A percentile compares a stretch with the other conserved stretches of the same genome.
Evolutionary conservation across 2,329 filamentous ascomycete genomes (phyloP).

Genomic region (Hypoxylon sp.): DNA sequence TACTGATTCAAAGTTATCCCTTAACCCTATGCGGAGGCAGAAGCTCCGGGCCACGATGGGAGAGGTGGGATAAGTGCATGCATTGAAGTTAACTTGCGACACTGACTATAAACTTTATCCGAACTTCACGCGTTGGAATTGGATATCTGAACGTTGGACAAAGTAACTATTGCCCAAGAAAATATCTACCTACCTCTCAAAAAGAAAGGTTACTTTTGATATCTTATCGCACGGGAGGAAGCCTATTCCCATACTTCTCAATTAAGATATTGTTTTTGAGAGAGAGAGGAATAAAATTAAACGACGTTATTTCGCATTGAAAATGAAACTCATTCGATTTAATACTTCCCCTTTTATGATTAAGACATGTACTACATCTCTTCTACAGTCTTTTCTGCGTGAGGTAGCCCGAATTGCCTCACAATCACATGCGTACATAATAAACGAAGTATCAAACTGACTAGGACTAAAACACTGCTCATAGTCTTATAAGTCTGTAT

Average conservation of each 20-base stretch:
- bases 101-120: conserved; percentile 38
- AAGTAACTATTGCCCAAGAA: conserved; percentile 6
- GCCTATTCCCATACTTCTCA: background rate
- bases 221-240: background rate
- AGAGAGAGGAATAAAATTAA: background rate
- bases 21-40: conserved; percentile 29
- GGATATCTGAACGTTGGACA: background rate
- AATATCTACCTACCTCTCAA: background rate
- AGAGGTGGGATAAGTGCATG: conserved; percentile 10
- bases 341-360: too few relatives aligned
- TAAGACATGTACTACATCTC: too few relatives aligned
- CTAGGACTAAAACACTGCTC: too few relatives aligned
- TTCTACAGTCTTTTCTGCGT: too few relatives aligned
- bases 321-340: too few relatives aligned
- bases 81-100: conserved; percentile 39
- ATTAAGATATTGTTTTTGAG: background rate
- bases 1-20: conserved; percentile 20
- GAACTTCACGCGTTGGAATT: conserved; percentile 20
- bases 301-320: too few relatives aligned
- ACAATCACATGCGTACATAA: too few relatives aligned
- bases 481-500: too few relatives aligned
- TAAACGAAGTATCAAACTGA: too few relatives aligned
- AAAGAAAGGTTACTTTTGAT: background rate
- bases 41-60: conserved; percentile 32
- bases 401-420: too few relatives aligned